Percentiles rank a stretch among this genome's conserved stretches.
Evolutionary conservation across 441 rosid species (phyloP).

Genomic region (Aquilaria agallochum): DNA sequence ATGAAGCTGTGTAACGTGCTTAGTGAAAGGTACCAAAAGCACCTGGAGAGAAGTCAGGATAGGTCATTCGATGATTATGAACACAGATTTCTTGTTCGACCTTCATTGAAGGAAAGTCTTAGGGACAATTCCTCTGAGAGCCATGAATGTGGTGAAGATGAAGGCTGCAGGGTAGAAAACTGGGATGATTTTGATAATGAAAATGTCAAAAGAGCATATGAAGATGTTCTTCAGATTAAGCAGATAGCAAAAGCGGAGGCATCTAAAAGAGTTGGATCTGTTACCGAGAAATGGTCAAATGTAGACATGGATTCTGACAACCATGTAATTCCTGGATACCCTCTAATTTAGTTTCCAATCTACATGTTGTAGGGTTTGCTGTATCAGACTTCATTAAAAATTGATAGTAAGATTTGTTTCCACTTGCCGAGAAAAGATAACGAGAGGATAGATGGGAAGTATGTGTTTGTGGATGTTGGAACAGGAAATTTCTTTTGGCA

Average conservation of each 20-base stretch:
- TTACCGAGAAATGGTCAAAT: conserved; percentile 50
- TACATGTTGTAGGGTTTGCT: no score
- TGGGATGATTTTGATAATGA: conserved; percentile 90
- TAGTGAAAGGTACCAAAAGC: conserved; percentile 62
- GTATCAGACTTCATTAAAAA: no score
- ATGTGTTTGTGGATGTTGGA: no score
- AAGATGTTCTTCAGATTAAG: conserved; percentile 70
- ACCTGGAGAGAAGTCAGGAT: conserved; percentile 52
- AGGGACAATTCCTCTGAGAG: conserved; percentile 17
- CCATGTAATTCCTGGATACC: conserved; percentile 28
- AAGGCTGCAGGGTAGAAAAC: conserved; percentile 38
- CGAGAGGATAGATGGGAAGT: no score
- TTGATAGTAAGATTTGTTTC: no score
- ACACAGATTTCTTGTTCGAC: conserved; percentile 34
- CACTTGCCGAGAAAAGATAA: no score
- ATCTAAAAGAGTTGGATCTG: conserved; percentile 40
- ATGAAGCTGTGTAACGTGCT: conserved; percentile 86
- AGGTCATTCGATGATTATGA: conserved; percentile 26
- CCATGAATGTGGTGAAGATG: conserved; percentile 33
- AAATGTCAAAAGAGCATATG: conserved; percentile 51
- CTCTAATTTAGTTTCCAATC: neutral
- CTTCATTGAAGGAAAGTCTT: conserved; percentile 23
- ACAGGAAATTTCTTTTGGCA: no score
- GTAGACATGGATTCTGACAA: conserved; percentile 36
- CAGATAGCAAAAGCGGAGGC: conserved; percentile 57